A percentile compares a stretch with the other conserved stretches of the same genome.
Evolutionary conservation across 1,284 basidiomycete genomes (phyloP).

Genomic region (Moesziomyces sp.): DNA sequence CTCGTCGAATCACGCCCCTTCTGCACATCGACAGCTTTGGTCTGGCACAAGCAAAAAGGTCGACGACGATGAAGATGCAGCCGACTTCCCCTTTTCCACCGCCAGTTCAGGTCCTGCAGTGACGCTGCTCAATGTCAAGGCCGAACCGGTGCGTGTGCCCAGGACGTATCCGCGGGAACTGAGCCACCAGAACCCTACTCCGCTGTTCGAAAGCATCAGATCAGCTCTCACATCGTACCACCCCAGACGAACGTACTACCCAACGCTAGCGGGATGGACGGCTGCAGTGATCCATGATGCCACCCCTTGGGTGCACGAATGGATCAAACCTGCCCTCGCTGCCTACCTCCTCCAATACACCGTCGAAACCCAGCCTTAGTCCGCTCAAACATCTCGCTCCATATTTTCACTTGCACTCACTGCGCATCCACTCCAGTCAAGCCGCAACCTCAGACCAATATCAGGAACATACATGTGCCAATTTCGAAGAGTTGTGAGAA

Average conservation of each 20-base stretch:
- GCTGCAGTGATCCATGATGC: neutral
- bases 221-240: conserved; percentile 32
- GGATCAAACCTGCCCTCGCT: conserved; percentile 15
- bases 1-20: conserved; percentile 23
- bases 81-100: conserved; percentile 37
- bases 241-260: conserved; percentile 22
- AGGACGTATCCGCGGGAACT: conserved; percentile 24
- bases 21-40: too few species aligned
- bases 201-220: conserved; percentile 33
- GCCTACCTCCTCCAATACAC: conserved; percentile 12
- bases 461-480: too few species aligned
- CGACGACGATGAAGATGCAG: neutral
- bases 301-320: conserved; percentile 21
- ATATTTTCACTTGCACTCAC: too few species aligned
- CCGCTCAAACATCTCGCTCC: neutral
- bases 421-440: too few species aligned
- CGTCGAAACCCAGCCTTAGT: neutral
- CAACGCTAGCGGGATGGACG: conserved; percentile 2
- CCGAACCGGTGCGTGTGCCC: conserved; percentile 1
- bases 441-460: neutral
- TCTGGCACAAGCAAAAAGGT: neutral
- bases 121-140: conserved; percentile 5
- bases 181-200: conserved; percentile 30
- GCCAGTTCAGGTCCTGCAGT: conserved; percentile 27
- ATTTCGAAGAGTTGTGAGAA: neutral